Conservation (phyloP, 2,329 filamentous ascomycete species). For the Torrubiella hemipterigena region DNA sequence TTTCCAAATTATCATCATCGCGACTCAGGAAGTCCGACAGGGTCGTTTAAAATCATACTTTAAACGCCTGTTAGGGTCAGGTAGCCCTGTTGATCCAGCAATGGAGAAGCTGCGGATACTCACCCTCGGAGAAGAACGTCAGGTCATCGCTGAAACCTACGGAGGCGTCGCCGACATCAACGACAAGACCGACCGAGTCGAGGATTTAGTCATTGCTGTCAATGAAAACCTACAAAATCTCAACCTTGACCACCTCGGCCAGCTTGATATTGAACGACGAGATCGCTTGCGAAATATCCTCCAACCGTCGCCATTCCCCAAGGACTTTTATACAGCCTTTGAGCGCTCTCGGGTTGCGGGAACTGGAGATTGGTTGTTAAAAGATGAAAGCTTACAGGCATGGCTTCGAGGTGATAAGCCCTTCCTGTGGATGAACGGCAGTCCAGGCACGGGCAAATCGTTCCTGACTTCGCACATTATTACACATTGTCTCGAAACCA, state of each 20-base stretch:
- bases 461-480: constrained; percentile 31
- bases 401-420: constrained; percentile 26
- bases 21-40: constrained; percentile 26
- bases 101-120: constrained; percentile 27
- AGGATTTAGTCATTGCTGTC: constrained; percentile 20
- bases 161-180: constrained; percentile 22
- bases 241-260: constrained; percentile 20
- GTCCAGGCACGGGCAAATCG: constrained; percentile 32
- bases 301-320: constrained; percentile 27
- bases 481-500: constrained; percentile 21
- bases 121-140: constrained; percentile 26
- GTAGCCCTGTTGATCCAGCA: constrained; percentile 25
- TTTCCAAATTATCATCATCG: constrained; percentile 31
- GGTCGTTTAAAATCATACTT: constrained; percentile 29
- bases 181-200: constrained; percentile 21
- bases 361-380: constrained; percentile 33
- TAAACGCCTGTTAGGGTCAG: constrained; percentile 24
- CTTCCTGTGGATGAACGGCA: constrained; percentile 31
- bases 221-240: constrained; percentile 21
- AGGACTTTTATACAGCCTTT: constrained; percentile 28
- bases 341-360: constrained; percentile 24
- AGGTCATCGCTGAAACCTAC: constrained; percentile 32
- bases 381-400: constrained; percentile 22
- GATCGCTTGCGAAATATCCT: constrained; percentile 27
- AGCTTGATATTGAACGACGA: constrained; percentile 17